A percentile compares a stretch with the other conserved stretches of the same genome.
phyloP scores from a whole-genome alignment of 345 rosid genomes.

The Bruguiera parviflora region DNA sequence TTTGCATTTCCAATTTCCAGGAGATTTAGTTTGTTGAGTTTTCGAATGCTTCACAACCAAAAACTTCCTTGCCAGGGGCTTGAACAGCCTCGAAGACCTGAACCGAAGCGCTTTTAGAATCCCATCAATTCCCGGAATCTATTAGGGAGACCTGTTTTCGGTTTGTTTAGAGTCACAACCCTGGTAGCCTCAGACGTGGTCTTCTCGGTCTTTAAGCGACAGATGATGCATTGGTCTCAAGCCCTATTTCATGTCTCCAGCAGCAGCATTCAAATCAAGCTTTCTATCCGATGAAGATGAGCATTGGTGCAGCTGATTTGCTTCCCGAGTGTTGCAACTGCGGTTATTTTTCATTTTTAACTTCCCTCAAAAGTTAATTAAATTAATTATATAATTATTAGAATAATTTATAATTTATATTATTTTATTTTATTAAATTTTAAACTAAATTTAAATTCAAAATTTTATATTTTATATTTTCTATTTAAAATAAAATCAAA shows the following conservation, averaged over 20 bases:
- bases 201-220: slow-evolving; percentile 40
- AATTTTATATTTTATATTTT: too few relatives aligned
- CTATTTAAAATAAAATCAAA: too few relatives aligned
- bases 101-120: slow-evolving; percentile 51
- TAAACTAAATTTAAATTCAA: too few relatives aligned
- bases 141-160: slow-evolving; percentile 69
- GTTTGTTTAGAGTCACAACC: slow-evolving; percentile 60
- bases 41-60: slow-evolving; percentile 21
- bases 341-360: too few relatives aligned
- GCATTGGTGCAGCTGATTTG: too few relatives aligned
- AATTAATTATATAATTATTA: too few relatives aligned
- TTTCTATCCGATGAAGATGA: slow-evolving; percentile 1
- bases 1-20: slow-evolving; percentile 1
- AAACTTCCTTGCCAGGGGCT: slow-evolving; percentile 21
- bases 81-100: slow-evolving; percentile 54
- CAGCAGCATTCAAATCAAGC: slow-evolving; percentile 31
- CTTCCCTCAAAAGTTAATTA: too few relatives aligned
- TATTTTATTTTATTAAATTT: too few relatives aligned
- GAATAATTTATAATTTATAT: too few relatives aligned
- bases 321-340: too few relatives aligned
- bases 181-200: slow-evolving; percentile 48
- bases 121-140: slow-evolving; percentile 63
- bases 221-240: slow-evolving; percentile 17
- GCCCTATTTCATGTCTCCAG: slow-evolving; percentile 26
- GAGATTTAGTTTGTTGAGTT: slow-evolving; percentile 9